These are phyloP conservation scores for Ajuga chamaepitys DNA, from an alignment of 257 asterid genomes.

Conservation along the genomic window DNA sequence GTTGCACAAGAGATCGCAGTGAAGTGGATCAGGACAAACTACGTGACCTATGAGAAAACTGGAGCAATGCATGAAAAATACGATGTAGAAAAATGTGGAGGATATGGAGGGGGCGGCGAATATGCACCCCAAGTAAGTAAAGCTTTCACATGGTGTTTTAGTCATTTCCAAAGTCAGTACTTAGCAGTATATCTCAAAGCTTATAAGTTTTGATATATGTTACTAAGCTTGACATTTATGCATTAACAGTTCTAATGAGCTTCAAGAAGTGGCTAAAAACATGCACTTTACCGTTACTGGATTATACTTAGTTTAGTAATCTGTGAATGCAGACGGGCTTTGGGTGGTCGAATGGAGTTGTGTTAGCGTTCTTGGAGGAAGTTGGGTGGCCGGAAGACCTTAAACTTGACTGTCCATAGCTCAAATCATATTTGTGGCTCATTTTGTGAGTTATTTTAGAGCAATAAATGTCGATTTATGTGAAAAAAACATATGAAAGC, in stretches of 20 bases:
- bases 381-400: conserved; percentile 73
- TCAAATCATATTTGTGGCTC: too few species aligned
- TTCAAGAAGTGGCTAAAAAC: too few species aligned
- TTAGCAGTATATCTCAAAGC: too few species aligned
- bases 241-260: too few species aligned
- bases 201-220: too few species aligned
- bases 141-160: too few species aligned
- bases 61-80: conserved; percentile 90
- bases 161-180: too few species aligned
- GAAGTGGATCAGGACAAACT: conserved; percentile 80
- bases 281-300: too few species aligned
- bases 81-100: conserved; percentile 70
- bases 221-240: too few species aligned
- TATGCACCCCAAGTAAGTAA: conserved; percentile 72
- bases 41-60: conserved; percentile 49
- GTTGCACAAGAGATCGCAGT: conserved; percentile 56
- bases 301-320: not conserved
- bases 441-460: too few species aligned
- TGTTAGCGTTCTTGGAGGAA: conserved; percentile 80
- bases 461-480: too few species aligned
- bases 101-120: conserved; percentile 87
- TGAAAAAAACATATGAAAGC: too few species aligned
- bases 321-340: conserved; percentile 70
- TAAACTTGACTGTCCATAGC: conserved; percentile 32
- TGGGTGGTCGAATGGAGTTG: conserved; percentile 96